Evolutionary conservation across 2,329 filamentous ascomycete genomes (phyloP).

Genomic region (Ceratocystis diversiconidia): DNA sequence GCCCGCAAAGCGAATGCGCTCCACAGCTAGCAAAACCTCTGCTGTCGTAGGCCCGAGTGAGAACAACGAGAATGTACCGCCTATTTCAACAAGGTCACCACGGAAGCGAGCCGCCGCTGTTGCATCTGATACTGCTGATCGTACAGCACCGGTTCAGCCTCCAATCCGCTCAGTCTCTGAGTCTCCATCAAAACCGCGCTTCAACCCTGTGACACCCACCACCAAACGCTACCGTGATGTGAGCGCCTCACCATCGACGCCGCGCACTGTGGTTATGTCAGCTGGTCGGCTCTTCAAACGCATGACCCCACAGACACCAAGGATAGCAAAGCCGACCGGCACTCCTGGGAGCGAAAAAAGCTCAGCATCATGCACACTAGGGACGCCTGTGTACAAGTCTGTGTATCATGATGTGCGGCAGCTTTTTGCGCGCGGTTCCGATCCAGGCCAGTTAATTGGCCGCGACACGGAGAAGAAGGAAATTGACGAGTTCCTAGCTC

Average conservation of each 20-base stretch:
- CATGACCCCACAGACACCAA: slow-evolving; percentile 59
- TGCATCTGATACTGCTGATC: neutral
- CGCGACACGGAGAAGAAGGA: slow-evolving; percentile 55
- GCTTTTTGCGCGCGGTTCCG: slow-evolving; percentile 67
- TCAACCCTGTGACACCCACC: slow-evolving; percentile 46
- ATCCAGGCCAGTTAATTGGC: slow-evolving; percentile 61
- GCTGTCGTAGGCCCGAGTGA: neutral
- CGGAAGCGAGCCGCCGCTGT: slow-evolving; percentile 8
- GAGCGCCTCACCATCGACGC: slow-evolving; percentile 58
- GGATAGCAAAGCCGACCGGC: slow-evolving; percentile 5
- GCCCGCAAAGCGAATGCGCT: slow-evolving; percentile 11
- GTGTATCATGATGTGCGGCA: slow-evolving; percentile 81
- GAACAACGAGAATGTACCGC: slow-evolving; percentile 16
- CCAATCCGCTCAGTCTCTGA: slow-evolving; percentile 4
- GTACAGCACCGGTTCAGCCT: too few relatives aligned
- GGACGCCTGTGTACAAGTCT: slow-evolving; percentile 29
- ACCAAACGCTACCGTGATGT: slow-evolving; percentile 75
- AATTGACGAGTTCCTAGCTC: slow-evolving; percentile 53
- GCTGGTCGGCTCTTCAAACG: slow-evolving; percentile 62
- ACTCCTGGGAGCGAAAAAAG: slow-evolving; percentile 9
- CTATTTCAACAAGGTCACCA: neutral
- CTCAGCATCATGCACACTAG: neutral
- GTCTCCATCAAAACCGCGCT: slow-evolving; percentile 15
- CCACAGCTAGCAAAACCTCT: neutral
- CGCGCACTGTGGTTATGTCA: slow-evolving; percentile 69